Base-by-base conservation (phyloP, 2,329 filamentous ascomycete genomes). In the Plectosphaerella sp. region DNA sequence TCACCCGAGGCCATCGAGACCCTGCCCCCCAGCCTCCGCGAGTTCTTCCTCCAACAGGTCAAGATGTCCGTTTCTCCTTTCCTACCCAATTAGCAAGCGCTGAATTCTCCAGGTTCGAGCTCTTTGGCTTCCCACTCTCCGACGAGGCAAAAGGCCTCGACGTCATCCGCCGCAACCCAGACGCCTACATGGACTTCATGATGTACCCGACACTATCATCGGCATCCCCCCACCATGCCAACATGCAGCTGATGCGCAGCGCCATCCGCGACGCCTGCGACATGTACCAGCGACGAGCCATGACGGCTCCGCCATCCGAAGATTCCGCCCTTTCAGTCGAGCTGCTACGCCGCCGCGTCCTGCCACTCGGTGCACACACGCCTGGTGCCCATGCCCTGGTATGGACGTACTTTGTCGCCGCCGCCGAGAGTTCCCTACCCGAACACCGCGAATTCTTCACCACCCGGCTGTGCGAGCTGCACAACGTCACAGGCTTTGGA, bases 341-440 rank as follows among this genome's bases (percentile, higher is more conserved):
- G 18, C 56, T 61, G 18, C 54, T 73, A 1, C 65, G 64, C 1
- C 52, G 59, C 12, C 62, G 67, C 3, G 62, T 72, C 1, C 33
- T 56, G 2, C 54, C 54, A 6, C 50, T 73, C 5, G 58, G 62
- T 5, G 54, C 61, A 1, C 50, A 60, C 2, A 63, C 60, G 1
- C 62, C 63, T 4, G 69, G 70, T 2, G 61, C 63, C 0, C 70
- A 73, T 41, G 65, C 68, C 1, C 64, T 74, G 1, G 69, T 73
- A 0, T 74, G 71, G 71, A 60, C 67, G 1, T 73, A 65, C 49
- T 73, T 73, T 28, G 62, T 73, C 1, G 70, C 68, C 1, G 69
- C 68, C 0, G 70, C 69, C 0, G 70, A 73, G 51, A 72, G 70
- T 39, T 60, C 59, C 0, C 57, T 66, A 1, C 63, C 64, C 0